These are phyloP conservation scores for Lablab purpureus DNA, from an alignment of 306 rosid species.

Conservation along the genomic window DNA sequence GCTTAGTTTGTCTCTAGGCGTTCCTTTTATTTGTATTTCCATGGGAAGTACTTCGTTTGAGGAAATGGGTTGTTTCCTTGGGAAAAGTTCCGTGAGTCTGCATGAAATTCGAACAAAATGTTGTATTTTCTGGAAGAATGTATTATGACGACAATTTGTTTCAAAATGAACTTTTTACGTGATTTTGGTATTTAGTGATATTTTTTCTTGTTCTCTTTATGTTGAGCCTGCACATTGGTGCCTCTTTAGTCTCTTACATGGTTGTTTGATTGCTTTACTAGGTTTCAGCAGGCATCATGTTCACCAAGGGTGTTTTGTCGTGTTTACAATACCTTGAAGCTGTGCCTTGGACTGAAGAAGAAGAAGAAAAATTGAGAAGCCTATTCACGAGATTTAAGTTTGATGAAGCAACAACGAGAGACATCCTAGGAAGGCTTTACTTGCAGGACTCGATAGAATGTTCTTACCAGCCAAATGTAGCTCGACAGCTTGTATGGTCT, in stretches of 20 bases:
- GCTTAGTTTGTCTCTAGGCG: background rate
- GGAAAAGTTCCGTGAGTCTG: background rate
- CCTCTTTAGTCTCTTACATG: conserved; percentile 40
- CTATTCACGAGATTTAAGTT: conserved; percentile 74
- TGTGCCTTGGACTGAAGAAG: conserved; percentile 96
- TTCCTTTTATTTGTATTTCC: background rate
- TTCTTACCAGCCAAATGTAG: conserved; percentile 57
- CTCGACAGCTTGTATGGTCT: conserved; percentile 73
- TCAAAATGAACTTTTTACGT: background rate
- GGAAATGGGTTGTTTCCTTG: background rate
- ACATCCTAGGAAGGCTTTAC: conserved; percentile 77
- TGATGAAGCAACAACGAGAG: conserved; percentile 76
- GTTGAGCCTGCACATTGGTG: conserved; percentile 2
- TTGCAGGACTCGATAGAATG: conserved; percentile 50
- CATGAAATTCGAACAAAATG: conserved; percentile 6
- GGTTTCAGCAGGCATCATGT: conserved; percentile 87
- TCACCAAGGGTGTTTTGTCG: conserved; percentile 71
- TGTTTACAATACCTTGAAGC: conserved; percentile 88
- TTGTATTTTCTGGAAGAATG: background rate
- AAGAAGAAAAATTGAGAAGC: conserved; percentile 80
- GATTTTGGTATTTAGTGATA: background rate
- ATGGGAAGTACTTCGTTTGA: background rate
- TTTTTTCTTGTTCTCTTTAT: background rate
- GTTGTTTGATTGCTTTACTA: conserved; percentile 41
- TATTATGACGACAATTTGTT: background rate